Percentiles rank a stretch among this genome's conserved stretches.
These are phyloP conservation scores for Macadamia tetraphylla DNA, from an alignment of 164 flowering plant genomes.

Conservation along the genomic window DNA sequence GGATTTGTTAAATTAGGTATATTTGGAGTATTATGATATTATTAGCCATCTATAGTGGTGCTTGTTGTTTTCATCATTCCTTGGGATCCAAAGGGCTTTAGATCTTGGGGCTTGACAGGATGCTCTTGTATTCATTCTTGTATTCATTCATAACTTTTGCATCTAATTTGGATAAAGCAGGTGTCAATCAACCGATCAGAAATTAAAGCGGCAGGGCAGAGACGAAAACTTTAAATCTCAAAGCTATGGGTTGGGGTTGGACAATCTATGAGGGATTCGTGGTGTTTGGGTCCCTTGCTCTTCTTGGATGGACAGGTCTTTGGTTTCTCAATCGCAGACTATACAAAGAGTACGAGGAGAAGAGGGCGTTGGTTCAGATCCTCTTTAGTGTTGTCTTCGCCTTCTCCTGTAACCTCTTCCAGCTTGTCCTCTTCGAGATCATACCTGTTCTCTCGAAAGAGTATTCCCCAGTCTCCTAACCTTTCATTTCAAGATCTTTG, in stretches of 20 bases:
- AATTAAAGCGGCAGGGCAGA: no score
- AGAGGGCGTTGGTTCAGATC: constrained; percentile 83
- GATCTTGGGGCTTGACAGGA: no score
- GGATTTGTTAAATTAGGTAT: no score
- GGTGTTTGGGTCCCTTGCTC: constrained; percentile 53
- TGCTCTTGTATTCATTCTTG: no score
- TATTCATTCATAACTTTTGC: no score
- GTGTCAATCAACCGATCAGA: no score
- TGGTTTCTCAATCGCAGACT: constrained; percentile 89
- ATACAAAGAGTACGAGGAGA: constrained; percentile 96
- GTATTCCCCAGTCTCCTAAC: constrained; percentile 22
- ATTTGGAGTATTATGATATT: no score
- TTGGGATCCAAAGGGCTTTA: no score
- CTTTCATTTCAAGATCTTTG: not conserved
- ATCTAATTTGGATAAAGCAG: no score
- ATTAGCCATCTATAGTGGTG: no score
- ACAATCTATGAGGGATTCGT: constrained; percentile 64
- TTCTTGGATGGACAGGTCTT: constrained; percentile 82
- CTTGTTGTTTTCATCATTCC: no score
- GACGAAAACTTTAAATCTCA: no score
- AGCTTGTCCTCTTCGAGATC: constrained; percentile 97
- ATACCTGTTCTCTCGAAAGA: constrained; percentile 87
- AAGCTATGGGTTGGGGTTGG: constrained; percentile 62
- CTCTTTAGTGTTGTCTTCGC: constrained; percentile 96
- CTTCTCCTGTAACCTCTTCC: constrained; percentile 89